These are phyloP conservation scores for Mortierella sp. DNA, from an alignment of 371 early-diverging fungal genomes.

Conservation along the genomic window DNA sequence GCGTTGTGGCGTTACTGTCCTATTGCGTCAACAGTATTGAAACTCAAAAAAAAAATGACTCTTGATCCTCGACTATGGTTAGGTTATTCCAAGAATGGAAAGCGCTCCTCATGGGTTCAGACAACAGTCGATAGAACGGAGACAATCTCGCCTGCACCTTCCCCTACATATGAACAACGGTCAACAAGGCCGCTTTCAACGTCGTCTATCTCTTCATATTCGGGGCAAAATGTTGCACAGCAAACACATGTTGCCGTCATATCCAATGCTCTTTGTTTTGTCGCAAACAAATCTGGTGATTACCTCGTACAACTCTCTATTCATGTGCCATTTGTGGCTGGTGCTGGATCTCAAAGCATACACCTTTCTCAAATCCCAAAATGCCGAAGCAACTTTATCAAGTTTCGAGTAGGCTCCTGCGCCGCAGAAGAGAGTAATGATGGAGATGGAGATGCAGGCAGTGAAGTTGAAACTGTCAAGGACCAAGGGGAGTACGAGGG, in stretches of 20 bases:
- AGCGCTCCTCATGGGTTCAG: constrained; percentile 31
- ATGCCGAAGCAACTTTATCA: constrained; percentile 47
- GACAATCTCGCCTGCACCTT: constrained; percentile 33
- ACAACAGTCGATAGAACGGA: constrained; percentile 29
- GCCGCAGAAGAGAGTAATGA: not conserved
- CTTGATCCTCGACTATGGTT: not conserved
- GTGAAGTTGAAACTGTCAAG: not conserved
- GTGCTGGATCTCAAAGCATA: constrained; percentile 22
- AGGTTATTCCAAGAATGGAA: constrained; percentile 31
- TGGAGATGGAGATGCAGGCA: not conserved
- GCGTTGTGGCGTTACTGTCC: not conserved
- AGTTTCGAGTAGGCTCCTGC: constrained; percentile 12
- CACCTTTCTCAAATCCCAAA: constrained; percentile 46
- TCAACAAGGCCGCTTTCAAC: constrained; percentile 32
- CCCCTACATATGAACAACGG: constrained; percentile 31
- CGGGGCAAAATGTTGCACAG: constrained; percentile 10
- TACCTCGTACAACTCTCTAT: constrained; percentile 38
- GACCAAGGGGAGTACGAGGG: not conserved
- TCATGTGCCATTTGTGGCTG: constrained; percentile 23
- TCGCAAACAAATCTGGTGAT: constrained; percentile 50
- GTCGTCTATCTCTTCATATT: constrained; percentile 23
- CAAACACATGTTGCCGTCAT: constrained; percentile 45
- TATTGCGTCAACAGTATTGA: not conserved
- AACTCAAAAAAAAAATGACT: too few relatives aligned
- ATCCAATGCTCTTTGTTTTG: constrained; percentile 43